phyloP scores from a whole-genome alignment of 2,329 filamentous ascomycete species.

The Alternaria burnsii region DNA sequence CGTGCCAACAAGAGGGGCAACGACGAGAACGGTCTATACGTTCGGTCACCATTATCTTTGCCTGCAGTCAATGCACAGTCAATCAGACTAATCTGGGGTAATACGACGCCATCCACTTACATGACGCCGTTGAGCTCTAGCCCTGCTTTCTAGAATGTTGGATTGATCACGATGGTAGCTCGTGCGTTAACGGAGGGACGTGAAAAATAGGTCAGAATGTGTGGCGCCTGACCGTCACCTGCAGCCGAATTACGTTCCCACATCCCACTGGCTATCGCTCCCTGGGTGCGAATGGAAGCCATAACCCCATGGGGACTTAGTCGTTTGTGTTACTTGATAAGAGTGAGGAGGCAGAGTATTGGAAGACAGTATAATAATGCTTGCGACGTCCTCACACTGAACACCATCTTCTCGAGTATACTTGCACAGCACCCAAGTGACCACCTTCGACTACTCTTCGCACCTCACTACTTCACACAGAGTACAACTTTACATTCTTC shows the following conservation, averaged over 20 bases:
- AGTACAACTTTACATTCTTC: not conserved
- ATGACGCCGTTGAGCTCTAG: constrained; percentile 12
- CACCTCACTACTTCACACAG: not conserved
- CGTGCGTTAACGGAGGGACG: constrained; percentile 15
- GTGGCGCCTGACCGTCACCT: constrained; percentile 32
- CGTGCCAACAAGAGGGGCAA: constrained; percentile 39
- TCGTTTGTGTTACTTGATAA: constrained; percentile 37
- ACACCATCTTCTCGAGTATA: constrained; percentile 13
- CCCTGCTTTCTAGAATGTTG: constrained; percentile 11
- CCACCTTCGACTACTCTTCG: not conserved
- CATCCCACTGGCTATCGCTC: constrained; percentile 32
- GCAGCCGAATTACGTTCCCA: constrained; percentile 37
- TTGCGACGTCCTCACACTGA: constrained; percentile 17
- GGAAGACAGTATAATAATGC: constrained; percentile 33
- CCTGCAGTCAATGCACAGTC: constrained; percentile 21
- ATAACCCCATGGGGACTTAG: constrained; percentile 40
- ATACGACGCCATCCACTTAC: constrained; percentile 18
- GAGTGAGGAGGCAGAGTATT: constrained; percentile 24
- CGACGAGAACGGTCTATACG: constrained; percentile 32
- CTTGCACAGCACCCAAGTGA: not conserved
- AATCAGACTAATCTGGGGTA: constrained; percentile 21
- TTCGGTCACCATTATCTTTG: constrained; percentile 33
- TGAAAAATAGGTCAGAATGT: constrained; percentile 16
- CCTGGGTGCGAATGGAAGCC: constrained; percentile 34
- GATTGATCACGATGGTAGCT: constrained; percentile 38